Conservation (phyloP, 306 rosid genomes). For the Rosa rugosa region DNA sequence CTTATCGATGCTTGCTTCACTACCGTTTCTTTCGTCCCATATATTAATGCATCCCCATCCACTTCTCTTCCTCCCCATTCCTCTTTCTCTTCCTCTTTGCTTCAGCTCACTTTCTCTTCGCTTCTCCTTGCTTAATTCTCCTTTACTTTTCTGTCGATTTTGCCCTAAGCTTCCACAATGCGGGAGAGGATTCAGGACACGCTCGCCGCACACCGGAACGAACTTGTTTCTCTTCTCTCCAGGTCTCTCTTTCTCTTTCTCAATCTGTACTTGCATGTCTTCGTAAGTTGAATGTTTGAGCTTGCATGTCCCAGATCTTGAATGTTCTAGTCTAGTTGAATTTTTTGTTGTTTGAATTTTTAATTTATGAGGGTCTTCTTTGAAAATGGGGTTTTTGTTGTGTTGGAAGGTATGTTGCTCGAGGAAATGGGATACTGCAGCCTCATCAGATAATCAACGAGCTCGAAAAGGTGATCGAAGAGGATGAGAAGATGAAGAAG, state of each 20-base stretch:
- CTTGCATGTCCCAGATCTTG: conserved; percentile 4
- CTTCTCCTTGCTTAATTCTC: neutral
- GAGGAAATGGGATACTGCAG: conserved; percentile 49
- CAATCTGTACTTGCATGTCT: neutral
- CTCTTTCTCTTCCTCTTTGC: neutral
- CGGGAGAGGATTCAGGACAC: conserved; percentile 38
- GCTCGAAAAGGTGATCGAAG: conserved; percentile 33
- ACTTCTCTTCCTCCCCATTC: neutral
- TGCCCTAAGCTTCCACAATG: conserved; percentile 17
- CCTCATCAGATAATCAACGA: conserved; percentile 34
- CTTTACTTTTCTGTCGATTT: neutral
- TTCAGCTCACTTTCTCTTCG: neutral
- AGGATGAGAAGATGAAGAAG: conserved; percentile 31
- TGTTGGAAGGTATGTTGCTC: conserved; percentile 43
- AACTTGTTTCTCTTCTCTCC: conserved; percentile 43
- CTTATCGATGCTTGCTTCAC: neutral
- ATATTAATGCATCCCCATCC: neutral
- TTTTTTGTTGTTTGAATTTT: neutral
- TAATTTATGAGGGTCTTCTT: neutral
- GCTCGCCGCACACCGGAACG: conserved; percentile 29
- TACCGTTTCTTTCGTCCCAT: neutral
- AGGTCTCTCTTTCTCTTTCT: conserved; percentile 22
- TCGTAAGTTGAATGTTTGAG: neutral
- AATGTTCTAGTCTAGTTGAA: neutral
- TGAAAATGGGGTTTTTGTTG: conserved; percentile 1